phyloP scores from a whole-genome alignment of 495 filamentous ascomycete species.

The Penicillium malachiteum region DNA sequence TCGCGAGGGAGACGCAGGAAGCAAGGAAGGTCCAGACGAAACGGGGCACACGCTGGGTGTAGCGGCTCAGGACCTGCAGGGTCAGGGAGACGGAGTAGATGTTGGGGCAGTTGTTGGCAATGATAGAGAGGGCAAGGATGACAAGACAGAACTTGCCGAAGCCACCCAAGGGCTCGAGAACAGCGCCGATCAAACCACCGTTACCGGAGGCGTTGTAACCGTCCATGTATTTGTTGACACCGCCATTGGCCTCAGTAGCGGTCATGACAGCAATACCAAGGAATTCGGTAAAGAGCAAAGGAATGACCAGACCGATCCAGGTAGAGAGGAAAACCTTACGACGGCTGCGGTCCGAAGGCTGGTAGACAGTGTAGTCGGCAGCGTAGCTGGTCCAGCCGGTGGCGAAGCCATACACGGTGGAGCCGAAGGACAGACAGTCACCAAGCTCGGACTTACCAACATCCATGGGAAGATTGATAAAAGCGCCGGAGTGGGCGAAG shows the following conservation, averaged over 20 bases:
- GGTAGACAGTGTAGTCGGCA: slow-evolving; percentile 83
- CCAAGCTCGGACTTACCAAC: slow-evolving; percentile 63
- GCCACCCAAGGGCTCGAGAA: slow-evolving; percentile 64
- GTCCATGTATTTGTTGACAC: slow-evolving; percentile 52
- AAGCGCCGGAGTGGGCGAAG: slow-evolving; percentile 74
- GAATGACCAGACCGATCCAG: slow-evolving; percentile 66
- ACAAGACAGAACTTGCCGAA: slow-evolving; percentile 85
- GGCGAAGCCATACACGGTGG: slow-evolving; percentile 73
- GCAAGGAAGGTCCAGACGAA: slow-evolving; percentile 73
- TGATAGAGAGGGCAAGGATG: slow-evolving; percentile 73
- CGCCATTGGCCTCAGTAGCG: slow-evolving; percentile 52
- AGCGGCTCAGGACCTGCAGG: slow-evolving; percentile 66
- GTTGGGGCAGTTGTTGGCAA: slow-evolving; percentile 87
- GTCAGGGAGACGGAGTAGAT: slow-evolving; percentile 80
- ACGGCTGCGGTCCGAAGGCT: slow-evolving; percentile 59
- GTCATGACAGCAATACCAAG: slow-evolving; percentile 73
- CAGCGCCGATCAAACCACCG: slow-evolving; percentile 69
- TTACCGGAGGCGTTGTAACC: slow-evolving; percentile 63
- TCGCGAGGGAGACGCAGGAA: slow-evolving; percentile 68
- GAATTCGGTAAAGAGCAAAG: slow-evolving; percentile 76
- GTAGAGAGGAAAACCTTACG: slow-evolving; percentile 66
- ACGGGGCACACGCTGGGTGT: slow-evolving; percentile 67
- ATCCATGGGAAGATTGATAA: slow-evolving; percentile 64
- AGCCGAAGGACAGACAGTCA: slow-evolving; percentile 67
- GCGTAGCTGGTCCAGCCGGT: slow-evolving; percentile 81